Conservation (phyloP, 805 yeast genomes). For the Kregervanrija delftensis region DNA sequence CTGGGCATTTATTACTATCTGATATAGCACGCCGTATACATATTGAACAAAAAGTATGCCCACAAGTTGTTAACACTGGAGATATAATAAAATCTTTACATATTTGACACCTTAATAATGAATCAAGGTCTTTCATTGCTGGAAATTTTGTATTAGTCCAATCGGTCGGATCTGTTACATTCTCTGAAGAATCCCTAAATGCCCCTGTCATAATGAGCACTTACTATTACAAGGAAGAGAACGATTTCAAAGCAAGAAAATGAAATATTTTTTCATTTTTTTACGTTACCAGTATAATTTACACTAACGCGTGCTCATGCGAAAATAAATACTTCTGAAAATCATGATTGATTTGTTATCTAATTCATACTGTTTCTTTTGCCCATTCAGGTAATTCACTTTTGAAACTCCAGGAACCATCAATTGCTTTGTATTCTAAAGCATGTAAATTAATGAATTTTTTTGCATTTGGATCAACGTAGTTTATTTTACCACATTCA, state of each 20-base stretch:
- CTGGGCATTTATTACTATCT: constrained; percentile 61
- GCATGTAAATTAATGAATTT: constrained; percentile 40
- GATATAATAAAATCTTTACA: constrained; percentile 78
- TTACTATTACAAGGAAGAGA: background rate
- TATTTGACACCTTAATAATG: constrained; percentile 73
- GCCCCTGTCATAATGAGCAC: background rate
- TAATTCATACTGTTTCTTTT: constrained; percentile 4
- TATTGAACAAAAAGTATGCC: constrained; percentile 83
- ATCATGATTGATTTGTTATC: background rate
- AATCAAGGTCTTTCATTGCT: constrained; percentile 52
- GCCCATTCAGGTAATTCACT: constrained; percentile 41
- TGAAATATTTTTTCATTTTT: no score
- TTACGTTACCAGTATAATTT: no score
- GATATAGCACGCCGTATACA: constrained; percentile 72
- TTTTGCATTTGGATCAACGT: constrained; percentile 19
- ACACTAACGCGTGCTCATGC: background rate
- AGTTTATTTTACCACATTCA: constrained; percentile 28
- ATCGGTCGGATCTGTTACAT: constrained; percentile 64
- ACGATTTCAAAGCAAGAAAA: background rate
- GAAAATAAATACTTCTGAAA: constrained; percentile 3
- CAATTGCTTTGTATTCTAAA: constrained; percentile 26
- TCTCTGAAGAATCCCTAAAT: constrained; percentile 16
- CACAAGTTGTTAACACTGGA: constrained; percentile 80
- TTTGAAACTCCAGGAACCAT: constrained; percentile 27
- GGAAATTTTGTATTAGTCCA: constrained; percentile 55